Evolutionary conservation across 1,139 yeast species (phyloP), one percentile per base, ranked within the genome.

Genomic region (Taiozyma sp.): DNA sequence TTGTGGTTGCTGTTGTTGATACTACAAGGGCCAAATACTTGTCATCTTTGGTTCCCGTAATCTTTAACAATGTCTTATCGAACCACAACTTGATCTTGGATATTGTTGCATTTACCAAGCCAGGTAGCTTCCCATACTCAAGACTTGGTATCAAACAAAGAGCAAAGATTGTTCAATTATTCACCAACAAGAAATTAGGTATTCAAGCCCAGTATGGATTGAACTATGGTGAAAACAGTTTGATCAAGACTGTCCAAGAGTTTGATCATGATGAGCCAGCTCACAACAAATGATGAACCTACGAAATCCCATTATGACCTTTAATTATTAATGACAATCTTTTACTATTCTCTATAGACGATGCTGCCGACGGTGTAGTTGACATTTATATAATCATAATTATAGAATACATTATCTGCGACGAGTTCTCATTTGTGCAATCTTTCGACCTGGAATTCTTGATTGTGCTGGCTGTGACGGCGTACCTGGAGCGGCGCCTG

Each of bases 21-120:
- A 78, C 87, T 16, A 73, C 71, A 52, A 71, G 82, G 45, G 63
- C 63, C 13, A 66, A 66, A 29, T 74, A 76, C 56, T 70, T 81
- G 52, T 85, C 97, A 1, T 81, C 93, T 1, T 68, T 93, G 53
- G 91, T 90, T 0, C 96, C 98, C 0, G 78, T 91, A 42, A 78
- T 93, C 47, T 89, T 88, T 45, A 85, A 89, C 57, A 82, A 85
- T 6, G 81, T 91, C 1, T 72, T 93, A 58, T 84, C 88, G 56
- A 85, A 80, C 58, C 97, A 91, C 65, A 96, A 90, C 59, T 70
- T 93, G 52, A 79, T 89, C n/a, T 74, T 90, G 44, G 97, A 93
- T 66, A 78, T 90, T 45, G 87, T 95, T 47, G 88, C 91, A 0
- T 93, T 91, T 67, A 81, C 88, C 50, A 80, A 79, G 50, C 74